Base-by-base conservation (phyloP, 1,284 basidiomycete species). In the Golubevia pallescens region DNA sequence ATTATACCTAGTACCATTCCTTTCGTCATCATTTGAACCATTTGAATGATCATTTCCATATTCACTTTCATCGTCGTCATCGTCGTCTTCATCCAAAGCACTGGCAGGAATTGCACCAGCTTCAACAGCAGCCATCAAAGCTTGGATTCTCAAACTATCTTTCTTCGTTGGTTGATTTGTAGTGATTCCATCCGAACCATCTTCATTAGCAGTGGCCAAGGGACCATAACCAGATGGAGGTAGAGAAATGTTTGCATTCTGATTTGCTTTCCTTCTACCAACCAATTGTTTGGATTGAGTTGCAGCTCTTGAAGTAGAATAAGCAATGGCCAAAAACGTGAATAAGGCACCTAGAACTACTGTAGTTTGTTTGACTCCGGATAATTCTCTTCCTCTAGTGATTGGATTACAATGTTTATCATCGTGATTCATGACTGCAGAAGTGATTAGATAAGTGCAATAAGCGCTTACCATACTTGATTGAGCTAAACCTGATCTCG, bases 241-340 rank as follows among this genome's bases (percentile, higher is more conserved):
- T 24, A 7, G 48, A 53, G 2, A 32, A 53, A n/a, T 75, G 20
- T 86, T 86, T 73, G 89, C 90, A 6, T 85, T 81, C 16, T 81
- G 73, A 28, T 80, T 71, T 51, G 80, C 70, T 85, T 90, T 91
- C 38, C 88, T 88, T 75, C 88, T 90, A 8, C 95, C 95, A 0
- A 93, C 92, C 38, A 98, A 87, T 10, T 94, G 94, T 70, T 92
- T 91, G 78, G 92, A 94, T 86, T 97, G 95, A 0, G 96, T 99
- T 5, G 97, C 96, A 1, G 97, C 96, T 57, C 97, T 89, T 21
- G 92, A 94, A 0, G 96, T 99, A 21, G 95, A 97, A 86, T 98
- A 99, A 8, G 97, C 96, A 75, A 99, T 97, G 1, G 97, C 95
- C 57, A 98, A 87, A 89, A 99, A 98, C 0, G 96, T 99, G 87